phyloP scores from a whole-genome alignment of 2,329 filamentous ascomycete genomes.

The Nectriaceae sp. region DNA sequence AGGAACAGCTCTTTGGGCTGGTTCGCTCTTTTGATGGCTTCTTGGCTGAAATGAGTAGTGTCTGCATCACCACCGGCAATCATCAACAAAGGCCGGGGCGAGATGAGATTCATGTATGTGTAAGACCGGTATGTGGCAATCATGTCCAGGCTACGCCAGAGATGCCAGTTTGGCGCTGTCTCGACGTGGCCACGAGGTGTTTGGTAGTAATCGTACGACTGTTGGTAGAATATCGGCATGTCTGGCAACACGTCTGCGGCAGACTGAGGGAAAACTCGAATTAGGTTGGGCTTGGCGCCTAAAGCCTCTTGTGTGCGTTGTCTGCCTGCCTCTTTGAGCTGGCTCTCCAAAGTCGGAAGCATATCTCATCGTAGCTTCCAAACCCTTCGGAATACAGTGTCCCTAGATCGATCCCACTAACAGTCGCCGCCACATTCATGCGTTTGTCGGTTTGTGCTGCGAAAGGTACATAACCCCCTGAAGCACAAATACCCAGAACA shows the following conservation, averaged over 20 bases:
- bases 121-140: neutral
- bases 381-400: too few species aligned
- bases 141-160: neutral
- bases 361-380: too few species aligned
- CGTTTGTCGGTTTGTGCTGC: slow-evolving; percentile 34
- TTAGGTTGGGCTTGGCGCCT: neutral
- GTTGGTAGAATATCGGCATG: neutral
- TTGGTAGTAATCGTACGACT: neutral
- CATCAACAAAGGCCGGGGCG: neutral
- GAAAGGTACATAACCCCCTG: slow-evolving; percentile 36
- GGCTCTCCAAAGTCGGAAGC: neutral
- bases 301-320: neutral
- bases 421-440: slow-evolving; percentile 38
- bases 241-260: neutral
- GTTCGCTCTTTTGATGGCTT: neutral
- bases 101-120: neutral
- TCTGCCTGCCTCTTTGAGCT: neutral
- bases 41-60: neutral
- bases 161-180: too few species aligned
- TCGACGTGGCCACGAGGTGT: too few species aligned
- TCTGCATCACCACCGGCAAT: neutral
- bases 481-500: slow-evolving; percentile 39
- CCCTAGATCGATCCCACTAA: too few species aligned
- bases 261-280: neutral
- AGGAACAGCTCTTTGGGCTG: neutral